Percentiles rank a stretch among this genome's conserved stretches.
Evolutionary conservation across 495 filamentous ascomycete species (phyloP).

Genomic region (Hypomontagnella submonticulosa): DNA sequence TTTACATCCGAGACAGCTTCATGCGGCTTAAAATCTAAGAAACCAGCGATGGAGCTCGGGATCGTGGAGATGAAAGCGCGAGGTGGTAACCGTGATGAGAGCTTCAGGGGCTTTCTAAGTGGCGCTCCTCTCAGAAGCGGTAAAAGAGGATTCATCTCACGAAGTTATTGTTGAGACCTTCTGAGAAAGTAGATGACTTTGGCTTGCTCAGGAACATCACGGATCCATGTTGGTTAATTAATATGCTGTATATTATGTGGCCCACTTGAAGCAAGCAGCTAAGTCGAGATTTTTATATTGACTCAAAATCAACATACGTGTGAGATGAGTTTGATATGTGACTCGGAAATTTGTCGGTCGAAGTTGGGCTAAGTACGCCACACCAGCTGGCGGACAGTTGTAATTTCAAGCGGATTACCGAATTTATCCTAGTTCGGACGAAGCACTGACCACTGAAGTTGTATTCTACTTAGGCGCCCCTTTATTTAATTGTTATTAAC

Average conservation of each 20-base stretch:
- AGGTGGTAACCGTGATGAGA: slow-evolving; percentile 16
- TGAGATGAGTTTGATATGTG: slow-evolving; percentile 4
- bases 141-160: slow-evolving; percentile 34
- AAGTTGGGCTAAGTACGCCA: background rate
- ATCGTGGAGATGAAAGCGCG: slow-evolving; percentile 40
- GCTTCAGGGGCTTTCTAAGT: slow-evolving; percentile 29
- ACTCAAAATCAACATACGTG: background rate
- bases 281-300: no score
- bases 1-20: slow-evolving; percentile 50
- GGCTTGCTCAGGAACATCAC: slow-evolving; percentile 17
- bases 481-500: slow-evolving; percentile 14
- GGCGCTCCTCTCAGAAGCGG: slow-evolving; percentile 39
- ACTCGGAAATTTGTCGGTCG: slow-evolving; percentile 25
- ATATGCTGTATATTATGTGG: slow-evolving; percentile 16
- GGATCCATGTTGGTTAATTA: slow-evolving; percentile 20
- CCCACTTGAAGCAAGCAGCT: slow-evolving; percentile 6
- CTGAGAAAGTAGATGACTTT: background rate
- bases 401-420: background rate
- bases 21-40: slow-evolving; percentile 46
- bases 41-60: slow-evolving; percentile 33
- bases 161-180: slow-evolving; percentile 15
- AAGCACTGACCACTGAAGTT: background rate
- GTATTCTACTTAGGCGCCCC: background rate
- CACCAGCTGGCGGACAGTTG: no score
- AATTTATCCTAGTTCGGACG: slow-evolving; percentile 19